phyloP scores from a whole-genome alignment of 2,329 filamentous ascomycete species.

The Pseudonectria buxi region DNA sequence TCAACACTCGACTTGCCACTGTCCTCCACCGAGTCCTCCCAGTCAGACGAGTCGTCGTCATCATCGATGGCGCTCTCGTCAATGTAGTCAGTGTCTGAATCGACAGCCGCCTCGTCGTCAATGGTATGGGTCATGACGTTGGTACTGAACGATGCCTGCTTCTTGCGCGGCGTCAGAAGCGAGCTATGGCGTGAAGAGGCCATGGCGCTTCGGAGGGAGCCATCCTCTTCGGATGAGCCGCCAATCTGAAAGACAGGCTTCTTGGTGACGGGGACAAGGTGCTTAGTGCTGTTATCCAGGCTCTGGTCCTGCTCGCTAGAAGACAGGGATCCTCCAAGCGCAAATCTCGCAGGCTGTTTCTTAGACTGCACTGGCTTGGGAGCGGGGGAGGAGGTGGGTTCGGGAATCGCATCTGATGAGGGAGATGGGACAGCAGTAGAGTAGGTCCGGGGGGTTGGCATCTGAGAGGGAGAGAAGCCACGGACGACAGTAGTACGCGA shows the following conservation, averaged over 20 bases:
- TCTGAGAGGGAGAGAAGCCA: conserved; percentile 74
- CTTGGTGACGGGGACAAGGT: conserved; percentile 22
- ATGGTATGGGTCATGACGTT: conserved; percentile 64
- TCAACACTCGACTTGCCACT: conserved; percentile 79
- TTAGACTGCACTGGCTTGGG: conserved; percentile 63
- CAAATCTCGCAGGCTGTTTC: conserved; percentile 57
- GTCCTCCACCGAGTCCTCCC: conserved; percentile 67
- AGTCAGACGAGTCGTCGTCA: conserved; percentile 56
- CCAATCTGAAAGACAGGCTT: conserved; percentile 46
- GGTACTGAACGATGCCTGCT: conserved; percentile 76
- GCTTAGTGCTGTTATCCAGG: conserved; percentile 36
- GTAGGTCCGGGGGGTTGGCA: conserved; percentile 41
- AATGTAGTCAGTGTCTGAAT: conserved; percentile 60
- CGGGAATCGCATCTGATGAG: conserved; percentile 54
- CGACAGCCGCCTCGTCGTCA: conserved; percentile 45
- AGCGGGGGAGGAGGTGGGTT: conserved; percentile 48
- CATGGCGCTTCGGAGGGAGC: conserved; percentile 57
- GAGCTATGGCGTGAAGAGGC: conserved; percentile 37
- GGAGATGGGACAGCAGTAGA: conserved; percentile 43
- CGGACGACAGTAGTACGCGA: conserved; percentile 55
- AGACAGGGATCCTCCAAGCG: conserved; percentile 73
- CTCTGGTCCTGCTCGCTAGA: conserved; percentile 53
- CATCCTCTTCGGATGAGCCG: conserved; percentile 67
- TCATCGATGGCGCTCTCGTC: conserved; percentile 79
- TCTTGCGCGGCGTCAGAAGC: conserved; percentile 49